Base-by-base conservation (phyloP, 2,329 filamentous ascomycete genomes). In the Daldinia sp. region DNA sequence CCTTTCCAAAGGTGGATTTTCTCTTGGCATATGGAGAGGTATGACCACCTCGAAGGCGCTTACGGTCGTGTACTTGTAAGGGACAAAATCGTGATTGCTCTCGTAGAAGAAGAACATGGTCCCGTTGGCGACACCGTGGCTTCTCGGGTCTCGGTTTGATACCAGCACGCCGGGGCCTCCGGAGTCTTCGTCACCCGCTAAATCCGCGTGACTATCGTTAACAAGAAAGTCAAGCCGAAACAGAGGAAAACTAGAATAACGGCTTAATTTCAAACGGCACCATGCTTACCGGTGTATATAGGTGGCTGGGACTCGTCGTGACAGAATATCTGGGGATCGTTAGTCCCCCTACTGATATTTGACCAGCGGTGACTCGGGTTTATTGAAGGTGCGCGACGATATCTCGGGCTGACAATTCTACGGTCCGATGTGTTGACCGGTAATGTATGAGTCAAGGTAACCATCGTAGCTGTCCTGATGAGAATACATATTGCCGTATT, bases 71-170 rank as follows among this genome's bases (percentile, higher is more conserved):
- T 62, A 70, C 48, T 68, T 64, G 27, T 68, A 70, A 13, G 68
- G 68, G 8, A 67, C 60, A 34, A 63, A 65, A 41, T 70, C 68
- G 45, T 68, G 68, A 25, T 66, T 58, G 50, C 55, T 68, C 48
- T 70, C 68, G 58, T 68, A 70, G 13, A 70, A 29, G 37, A 67
- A 58, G 55, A 59, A 70, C 66, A 70, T 68, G 29, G 68, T 67
- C 11, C 66, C 68, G 29, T 67, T 43, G 21, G 57, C 41, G 3
- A 15, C 35, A 19, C 62, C 54, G 23, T 70, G 68, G 9, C n/a
- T 21, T 15, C 53, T 47, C 11, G 61, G 59, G 19, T 70, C 68
- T 17, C 34, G 52, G 43, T 70, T 70, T 48, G 49, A 59, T 30
- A 70, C 56, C 13, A 63, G 51, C 17, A 70, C 45, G 3, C 68